Conservation (phyloP, 805 yeast genomes). For the Grigorovia transvaalensis region DNA sequence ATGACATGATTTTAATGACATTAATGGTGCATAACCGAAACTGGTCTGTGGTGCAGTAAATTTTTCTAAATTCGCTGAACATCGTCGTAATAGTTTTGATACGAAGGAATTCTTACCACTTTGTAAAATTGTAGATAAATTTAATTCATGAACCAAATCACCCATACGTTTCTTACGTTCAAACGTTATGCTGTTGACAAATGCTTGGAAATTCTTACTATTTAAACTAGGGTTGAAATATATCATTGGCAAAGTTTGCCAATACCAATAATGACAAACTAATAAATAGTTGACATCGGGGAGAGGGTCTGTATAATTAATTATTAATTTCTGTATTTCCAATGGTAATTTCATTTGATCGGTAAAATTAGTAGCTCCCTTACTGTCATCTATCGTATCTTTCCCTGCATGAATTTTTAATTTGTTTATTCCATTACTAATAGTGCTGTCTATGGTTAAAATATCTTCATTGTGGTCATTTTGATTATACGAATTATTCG, state of each 20-base stretch:
- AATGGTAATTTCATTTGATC: constrained; percentile 34
- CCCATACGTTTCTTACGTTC: constrained; percentile 42
- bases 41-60: constrained; percentile 92
- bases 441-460: background rate
- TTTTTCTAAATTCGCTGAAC: constrained; percentile 50
- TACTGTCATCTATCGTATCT: background rate
- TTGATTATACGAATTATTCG: background rate
- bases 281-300: constrained; percentile 35
- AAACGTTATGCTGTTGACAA: constrained; percentile 57
- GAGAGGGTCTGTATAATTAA: constrained; percentile 11
- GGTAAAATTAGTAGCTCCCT: constrained; percentile 33
- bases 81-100: constrained; percentile 70
- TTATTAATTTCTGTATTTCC: constrained; percentile 36
- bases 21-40: constrained; percentile 82
- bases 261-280: constrained; percentile 53
- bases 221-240: constrained; percentile 54
- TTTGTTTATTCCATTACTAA: background rate
- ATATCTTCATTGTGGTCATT: background rate
- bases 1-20: constrained; percentile 66
- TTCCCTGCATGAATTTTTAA: background rate
- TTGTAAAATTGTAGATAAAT: constrained; percentile 73
- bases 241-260: constrained; percentile 49
- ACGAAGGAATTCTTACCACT: constrained; percentile 87
- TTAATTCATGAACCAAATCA: constrained; percentile 50
- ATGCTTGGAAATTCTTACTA: constrained; percentile 57